Conservation (phyloP, 768 basidiomycete genomes). For the Lactarius hatsudake region DNA sequence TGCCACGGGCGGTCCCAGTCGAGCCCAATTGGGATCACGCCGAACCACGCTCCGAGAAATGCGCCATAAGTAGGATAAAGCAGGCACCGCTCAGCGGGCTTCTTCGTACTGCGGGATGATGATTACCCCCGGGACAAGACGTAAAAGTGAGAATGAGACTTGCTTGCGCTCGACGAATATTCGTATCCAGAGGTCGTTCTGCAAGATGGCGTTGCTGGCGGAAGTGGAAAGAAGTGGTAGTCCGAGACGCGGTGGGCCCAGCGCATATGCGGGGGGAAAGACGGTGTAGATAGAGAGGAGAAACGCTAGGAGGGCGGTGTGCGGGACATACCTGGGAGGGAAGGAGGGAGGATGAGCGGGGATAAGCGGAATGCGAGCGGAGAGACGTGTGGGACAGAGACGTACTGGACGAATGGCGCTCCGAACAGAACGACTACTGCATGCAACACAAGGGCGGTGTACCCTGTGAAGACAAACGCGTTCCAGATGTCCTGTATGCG, state of each 20-base stretch:
- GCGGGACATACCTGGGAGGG: constrained; percentile 35
- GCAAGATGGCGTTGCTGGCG: constrained; percentile 46
- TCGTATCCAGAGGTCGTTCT: constrained; percentile 67
- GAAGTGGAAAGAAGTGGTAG: constrained; percentile 26
- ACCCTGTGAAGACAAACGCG: constrained; percentile 53
- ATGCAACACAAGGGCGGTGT: constrained; percentile 47
- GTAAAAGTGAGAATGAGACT: constrained; percentile 36
- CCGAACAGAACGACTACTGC: constrained; percentile 64
- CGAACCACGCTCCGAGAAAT: constrained; percentile 74
- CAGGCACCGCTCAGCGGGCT: constrained; percentile 71
- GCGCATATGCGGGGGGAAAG: constrained; percentile 65
- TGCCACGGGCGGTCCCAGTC: constrained; percentile 99
- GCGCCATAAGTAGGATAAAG: constrained; percentile 78
- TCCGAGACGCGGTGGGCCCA: constrained; percentile 54
- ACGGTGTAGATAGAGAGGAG: constrained; percentile 63
- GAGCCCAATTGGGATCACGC: constrained; percentile 80
- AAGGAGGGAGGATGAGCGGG: constrained; percentile 7
- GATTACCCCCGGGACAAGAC: neutral
- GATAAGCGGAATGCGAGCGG: neutral
- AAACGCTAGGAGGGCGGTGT: constrained; percentile 68
- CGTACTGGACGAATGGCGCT: constrained; percentile 63
- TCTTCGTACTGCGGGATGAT: constrained; percentile 43
- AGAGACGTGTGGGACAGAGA: constrained; percentile 1
- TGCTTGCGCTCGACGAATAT: constrained; percentile 82
- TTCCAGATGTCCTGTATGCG: constrained; percentile 46